These are phyloP conservation scores for Phytophthora fragariaefolia DNA, from an alignment of 352 stramenopile species.

Conservation along the genomic window DNA sequence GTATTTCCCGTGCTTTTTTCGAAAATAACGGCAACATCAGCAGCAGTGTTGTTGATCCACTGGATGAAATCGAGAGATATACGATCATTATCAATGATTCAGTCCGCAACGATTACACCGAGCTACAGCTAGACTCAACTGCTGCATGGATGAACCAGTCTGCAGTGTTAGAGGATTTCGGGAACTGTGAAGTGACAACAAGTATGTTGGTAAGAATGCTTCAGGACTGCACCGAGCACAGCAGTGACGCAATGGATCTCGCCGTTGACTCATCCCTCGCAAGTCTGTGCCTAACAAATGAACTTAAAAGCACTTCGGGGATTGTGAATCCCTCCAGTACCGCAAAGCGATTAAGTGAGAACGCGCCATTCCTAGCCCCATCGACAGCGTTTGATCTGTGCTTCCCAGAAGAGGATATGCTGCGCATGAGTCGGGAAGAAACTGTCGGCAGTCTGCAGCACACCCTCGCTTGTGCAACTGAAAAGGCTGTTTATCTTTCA, in stretches of 20 bases:
- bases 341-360: slow-evolving; percentile 20
- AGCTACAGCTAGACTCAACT: slow-evolving; percentile 26
- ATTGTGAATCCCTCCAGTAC: slow-evolving; percentile 18
- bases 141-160: slow-evolving; percentile 45
- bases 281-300: slow-evolving; percentile 32
- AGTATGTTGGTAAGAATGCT: slow-evolving; percentile 42
- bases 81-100: slow-evolving; percentile 41
- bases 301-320: slow-evolving; percentile 18
- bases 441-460: slow-evolving; percentile 43
- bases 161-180: slow-evolving; percentile 20
- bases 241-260: slow-evolving; percentile 1
- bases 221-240: slow-evolving; percentile 35
- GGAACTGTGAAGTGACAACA: slow-evolving; percentile 28
- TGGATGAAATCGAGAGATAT: slow-evolving; percentile 40
- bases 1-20: slow-evolving; percentile 31
- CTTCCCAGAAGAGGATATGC: slow-evolving; percentile 22
- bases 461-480: slow-evolving; percentile 52
- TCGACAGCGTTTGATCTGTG: slow-evolving; percentile 28
- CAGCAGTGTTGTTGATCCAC: slow-evolving; percentile 27
- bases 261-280: slow-evolving; percentile 21
- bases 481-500: slow-evolving; percentile 68
- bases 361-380: slow-evolving; percentile 28
- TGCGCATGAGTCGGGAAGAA: slow-evolving; percentile 15
- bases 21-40: slow-evolving; percentile 41
- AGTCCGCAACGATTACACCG: slow-evolving; percentile 38